Conservation (phyloP, 345 rosid genomes). For the Hibiscus mutabilis region DNA sequence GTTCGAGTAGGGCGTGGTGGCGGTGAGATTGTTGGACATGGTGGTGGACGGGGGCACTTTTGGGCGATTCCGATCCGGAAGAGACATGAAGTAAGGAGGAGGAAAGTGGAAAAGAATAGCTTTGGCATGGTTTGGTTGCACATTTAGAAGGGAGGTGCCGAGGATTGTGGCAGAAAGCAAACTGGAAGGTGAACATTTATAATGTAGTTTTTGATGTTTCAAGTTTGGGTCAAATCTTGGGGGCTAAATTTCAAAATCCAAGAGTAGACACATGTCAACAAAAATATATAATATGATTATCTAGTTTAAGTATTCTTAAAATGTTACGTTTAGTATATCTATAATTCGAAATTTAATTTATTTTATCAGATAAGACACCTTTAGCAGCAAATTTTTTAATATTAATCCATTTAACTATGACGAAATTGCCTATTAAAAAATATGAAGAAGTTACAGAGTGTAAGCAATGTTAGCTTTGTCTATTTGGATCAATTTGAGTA, state of each 20-base stretch:
- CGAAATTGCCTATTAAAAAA: too few relatives aligned
- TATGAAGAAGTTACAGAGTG: not conserved
- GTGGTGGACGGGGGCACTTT: constrained; percentile 4
- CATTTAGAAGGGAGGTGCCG: not conserved
- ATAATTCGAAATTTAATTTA: not conserved
- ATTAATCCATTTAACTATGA: not conserved
- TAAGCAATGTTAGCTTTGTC: not conserved
- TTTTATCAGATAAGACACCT: not conserved
- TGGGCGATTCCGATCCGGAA: not conserved
- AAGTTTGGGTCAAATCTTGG: not conserved
- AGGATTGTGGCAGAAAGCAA: not conserved
- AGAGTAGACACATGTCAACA: not conserved
- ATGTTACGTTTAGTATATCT: not conserved
- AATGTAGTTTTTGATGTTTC: not conserved
- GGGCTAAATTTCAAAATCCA: not conserved
- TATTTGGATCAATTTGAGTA: not conserved
- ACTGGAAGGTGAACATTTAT: not conserved
- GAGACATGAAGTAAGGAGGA: not conserved
- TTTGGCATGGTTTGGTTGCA: not conserved
- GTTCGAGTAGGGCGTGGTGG: constrained; percentile 6
- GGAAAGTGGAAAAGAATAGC: not conserved
- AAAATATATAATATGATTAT: too few relatives aligned
- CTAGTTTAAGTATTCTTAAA: too few relatives aligned
- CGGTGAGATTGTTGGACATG: not conserved
- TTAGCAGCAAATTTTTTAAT: not conserved